These are phyloP conservation scores for Candolleomyces eurysporus DNA, from an alignment of 768 basidiomycete genomes.

Conservation along the genomic window DNA sequence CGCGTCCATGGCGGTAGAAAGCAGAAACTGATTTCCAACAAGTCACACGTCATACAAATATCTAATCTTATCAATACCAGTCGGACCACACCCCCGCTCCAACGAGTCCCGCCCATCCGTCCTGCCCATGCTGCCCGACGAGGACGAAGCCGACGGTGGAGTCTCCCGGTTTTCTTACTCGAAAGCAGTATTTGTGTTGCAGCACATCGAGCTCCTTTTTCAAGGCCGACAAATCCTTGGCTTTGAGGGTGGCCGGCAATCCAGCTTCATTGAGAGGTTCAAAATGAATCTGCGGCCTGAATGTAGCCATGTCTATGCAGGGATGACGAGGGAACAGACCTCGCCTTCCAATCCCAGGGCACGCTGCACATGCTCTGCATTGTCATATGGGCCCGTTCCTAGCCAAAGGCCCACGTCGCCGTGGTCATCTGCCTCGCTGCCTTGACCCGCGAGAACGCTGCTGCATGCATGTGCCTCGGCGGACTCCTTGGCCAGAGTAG, in stretches of 20 bases:
- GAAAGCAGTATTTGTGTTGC: constrained; percentile 25
- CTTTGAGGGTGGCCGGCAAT: constrained; percentile 2
- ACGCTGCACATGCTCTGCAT: constrained; percentile 18
- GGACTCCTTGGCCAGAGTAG: constrained; percentile 33
- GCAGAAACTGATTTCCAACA: neutral
- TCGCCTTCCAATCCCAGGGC: constrained; percentile 17
- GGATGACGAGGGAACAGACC: constrained; percentile 1
- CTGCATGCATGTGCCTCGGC: constrained; percentile 42
- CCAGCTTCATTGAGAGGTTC: constrained; percentile 7
- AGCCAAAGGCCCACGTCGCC: constrained; percentile 51
- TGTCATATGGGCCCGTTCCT: constrained; percentile 36
- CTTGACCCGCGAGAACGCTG: constrained; percentile 52
- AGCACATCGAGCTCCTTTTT: constrained; percentile 8
- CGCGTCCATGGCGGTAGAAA: neutral
- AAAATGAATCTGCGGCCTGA: neutral
- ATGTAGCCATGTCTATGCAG: neutral
- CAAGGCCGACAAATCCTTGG: neutral
- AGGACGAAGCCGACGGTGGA: constrained; percentile 36
- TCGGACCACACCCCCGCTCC: constrained; percentile 37
- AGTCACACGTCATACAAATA: constrained; percentile 7
- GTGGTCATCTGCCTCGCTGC: constrained; percentile 58
- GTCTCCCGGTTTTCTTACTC: constrained; percentile 15
- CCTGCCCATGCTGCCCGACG: constrained; percentile 27
- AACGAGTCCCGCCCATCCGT: constrained; percentile 35
- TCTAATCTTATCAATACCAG: constrained; percentile 11